Base-by-base conservation (phyloP, 345 rosid genomes). In the Dovyalis caffra region DNA sequence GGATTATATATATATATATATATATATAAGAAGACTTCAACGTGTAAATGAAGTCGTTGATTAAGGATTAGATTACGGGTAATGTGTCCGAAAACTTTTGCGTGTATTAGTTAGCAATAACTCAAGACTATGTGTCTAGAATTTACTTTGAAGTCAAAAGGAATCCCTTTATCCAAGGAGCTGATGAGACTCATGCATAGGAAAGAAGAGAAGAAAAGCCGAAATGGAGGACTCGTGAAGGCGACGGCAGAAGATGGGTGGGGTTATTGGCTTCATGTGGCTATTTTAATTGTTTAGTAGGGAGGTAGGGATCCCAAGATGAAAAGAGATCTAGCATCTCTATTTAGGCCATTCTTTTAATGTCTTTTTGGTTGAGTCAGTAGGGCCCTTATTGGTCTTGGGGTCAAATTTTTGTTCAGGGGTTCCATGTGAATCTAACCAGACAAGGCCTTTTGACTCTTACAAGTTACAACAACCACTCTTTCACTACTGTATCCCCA, bases 221-320 rank as follows among this genome's bases (percentile, higher is more conserved):
- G 61, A 80, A 83, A 74, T 70, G 83, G 77, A 85, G 84, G 88
- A 74, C 86, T 82, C 90, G 88, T 85, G 88, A 85, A 87, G 88
- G 84, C 79, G 87, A 87, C 87, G 87, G 88, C 85, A 85, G 81
- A 74, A 14, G 51, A 64, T 53, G 34, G 61, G 66, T 57, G 63
- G 76, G 64, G 53, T 56, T 69, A 33, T 57, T 33, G 75, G 53
- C 38, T 76, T 84, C 87, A 76, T 84, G 85, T 82, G 86, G 31
- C 57, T 58, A 32, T 63, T 72, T 43, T 72, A 28, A 60, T 16
- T 63, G 32, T 28, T 76, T 61, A 45, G 29, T 35, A 32, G 12
- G 45, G 28, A 33, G 40, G 25, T 20, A 72, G 57, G 81, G 78
- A 82, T 82, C 85, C 87, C 80, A 78, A 82, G 60, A 72, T 57